These are phyloP conservation scores for Tricladium varicosporioides DNA, from an alignment of 2,329 filamentous ascomycete genomes.

Conservation along the genomic window DNA sequence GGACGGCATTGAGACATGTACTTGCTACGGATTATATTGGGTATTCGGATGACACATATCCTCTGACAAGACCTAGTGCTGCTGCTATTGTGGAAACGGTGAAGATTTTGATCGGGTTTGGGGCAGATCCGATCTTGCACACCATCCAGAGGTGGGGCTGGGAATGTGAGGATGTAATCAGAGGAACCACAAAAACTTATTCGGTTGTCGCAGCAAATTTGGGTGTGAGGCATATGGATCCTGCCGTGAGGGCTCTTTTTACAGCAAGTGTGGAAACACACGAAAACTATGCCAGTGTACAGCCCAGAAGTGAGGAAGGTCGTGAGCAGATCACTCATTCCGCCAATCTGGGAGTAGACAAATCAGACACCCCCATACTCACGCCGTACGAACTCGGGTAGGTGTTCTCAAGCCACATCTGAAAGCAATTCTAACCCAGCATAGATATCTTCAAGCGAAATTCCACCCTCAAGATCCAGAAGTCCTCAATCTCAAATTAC, in stretches of 20 bases:
- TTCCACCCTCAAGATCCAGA: too few species aligned
- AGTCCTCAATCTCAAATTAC: too few species aligned
- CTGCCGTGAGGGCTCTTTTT: not conserved
- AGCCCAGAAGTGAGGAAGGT: too few species aligned
- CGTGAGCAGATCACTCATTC: too few species aligned
- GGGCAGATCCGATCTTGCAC: not conserved
- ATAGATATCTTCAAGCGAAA: too few species aligned
- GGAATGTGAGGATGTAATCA: not conserved
- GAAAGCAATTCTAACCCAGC: too few species aligned
- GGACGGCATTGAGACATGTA: not conserved
- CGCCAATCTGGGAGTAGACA: too few species aligned
- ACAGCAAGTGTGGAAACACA: not conserved
- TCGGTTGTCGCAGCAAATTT: not conserved
- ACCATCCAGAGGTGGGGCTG: not conserved
- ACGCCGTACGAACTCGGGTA: too few species aligned
- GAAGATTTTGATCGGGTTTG: not conserved
- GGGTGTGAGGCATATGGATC: not conserved
- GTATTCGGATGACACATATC: too few species aligned
- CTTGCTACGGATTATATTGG: not conserved
- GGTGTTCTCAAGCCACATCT: too few species aligned
- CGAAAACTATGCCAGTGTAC: too few species aligned
- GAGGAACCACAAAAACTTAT: not conserved
- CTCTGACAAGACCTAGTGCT: not conserved
- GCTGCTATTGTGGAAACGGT: not conserved
- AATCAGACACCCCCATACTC: too few species aligned